Evolutionary conservation across 495 filamentous ascomycete genomes (phyloP), one percentile per base, ranked within the genome.

Genomic region (Polyplosphaeria fusca): DNA sequence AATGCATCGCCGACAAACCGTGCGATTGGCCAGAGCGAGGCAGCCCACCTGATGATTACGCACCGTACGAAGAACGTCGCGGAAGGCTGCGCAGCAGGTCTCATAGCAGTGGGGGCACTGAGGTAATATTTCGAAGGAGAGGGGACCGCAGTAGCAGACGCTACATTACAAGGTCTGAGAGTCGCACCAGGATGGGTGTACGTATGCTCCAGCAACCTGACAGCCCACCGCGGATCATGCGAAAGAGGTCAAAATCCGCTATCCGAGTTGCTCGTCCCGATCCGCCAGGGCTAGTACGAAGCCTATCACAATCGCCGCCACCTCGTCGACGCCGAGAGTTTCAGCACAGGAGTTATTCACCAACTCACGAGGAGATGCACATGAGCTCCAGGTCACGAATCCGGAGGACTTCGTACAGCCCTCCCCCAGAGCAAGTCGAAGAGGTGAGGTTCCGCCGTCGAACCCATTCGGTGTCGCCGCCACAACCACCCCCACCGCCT

Each of bases 1-100:
- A 30, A 22, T 60, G 56, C 49, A 44, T 20, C 3, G 47, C 56
- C 13, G 48, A 52, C 2, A 49, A 53, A 25, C 55, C 55, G 4
- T 58, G 55, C 39, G 47, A 58, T 13, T 56, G 55, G 47, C 46
- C 47, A 25, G 19, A 42, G 5, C 23, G 49, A 19, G 16, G 2
- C 19, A 23, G 12, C 16, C 30, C 35, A 25, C 28, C 4, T 39
- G 32, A 19, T 45, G 39, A n/a, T n/a, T n/a, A n/a, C n/a, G n/a
- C n/a, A n/a, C n/a, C n/a, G n/a, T n/a, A n/a, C 2, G 16, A 37
- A 5, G 49, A 48, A 7, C 24, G 24, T 2, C 23, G 58, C 19
- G 45, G 50, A 20, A 49, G 54, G 25, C n/a, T 13, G 5, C 48
- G 57, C 3, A 52, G 58, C 19, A 44, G 48, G 43, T 51, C 46